Evolutionary conservation across 2,329 filamentous ascomycete genomes (phyloP).

Genomic region (Diplocarpon mali): DNA sequence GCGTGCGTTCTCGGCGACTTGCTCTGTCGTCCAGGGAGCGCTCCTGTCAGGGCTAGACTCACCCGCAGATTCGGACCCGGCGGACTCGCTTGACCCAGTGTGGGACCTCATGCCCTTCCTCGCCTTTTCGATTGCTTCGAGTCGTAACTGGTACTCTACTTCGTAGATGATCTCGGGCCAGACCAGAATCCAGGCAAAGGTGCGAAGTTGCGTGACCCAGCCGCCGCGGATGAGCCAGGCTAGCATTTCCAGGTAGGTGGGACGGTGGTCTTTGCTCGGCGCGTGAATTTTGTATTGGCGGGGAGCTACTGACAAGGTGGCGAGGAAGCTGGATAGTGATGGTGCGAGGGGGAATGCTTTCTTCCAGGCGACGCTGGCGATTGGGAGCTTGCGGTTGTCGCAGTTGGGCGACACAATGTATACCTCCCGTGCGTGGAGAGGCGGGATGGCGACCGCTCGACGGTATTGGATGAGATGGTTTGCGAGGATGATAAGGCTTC

Average conservation of each 20-base stretch:
- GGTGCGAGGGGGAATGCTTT: conserved; percentile 74
- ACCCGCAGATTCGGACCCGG: conserved; percentile 10
- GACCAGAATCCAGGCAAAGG: conserved; percentile 81
- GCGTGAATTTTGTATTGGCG: conserved; percentile 75
- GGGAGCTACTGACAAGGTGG: conserved; percentile 67
- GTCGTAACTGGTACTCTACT: conserved; percentile 61
- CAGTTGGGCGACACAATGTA: conserved; percentile 91
- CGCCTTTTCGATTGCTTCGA: conserved; percentile 34
- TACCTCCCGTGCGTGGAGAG: conserved; percentile 77
- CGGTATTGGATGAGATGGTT: conserved; percentile 96
- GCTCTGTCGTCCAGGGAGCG: conserved; percentile 37
- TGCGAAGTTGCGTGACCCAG: conserved; percentile 88
- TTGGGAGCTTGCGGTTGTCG: conserved; percentile 58
- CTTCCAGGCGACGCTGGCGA: conserved; percentile 62
- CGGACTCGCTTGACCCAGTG: conserved; percentile 12
- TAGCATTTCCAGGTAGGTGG: conserved; percentile 79
- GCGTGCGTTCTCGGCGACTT: conserved; percentile 50
- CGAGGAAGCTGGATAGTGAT: conserved; percentile 76
- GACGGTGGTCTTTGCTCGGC: conserved; percentile 77
- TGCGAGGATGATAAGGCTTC: conserved; percentile 76
- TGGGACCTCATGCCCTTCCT: conserved; percentile 24
- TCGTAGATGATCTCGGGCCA: conserved; percentile 73
- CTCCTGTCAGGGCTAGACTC: conserved; percentile 18
- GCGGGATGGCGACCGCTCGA: conserved; percentile 80
- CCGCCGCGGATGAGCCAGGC: conserved; percentile 88